phyloP scores from a whole-genome alignment of 2,329 filamentous ascomycete genomes.

The Penicillium sumatraense region DNA sequence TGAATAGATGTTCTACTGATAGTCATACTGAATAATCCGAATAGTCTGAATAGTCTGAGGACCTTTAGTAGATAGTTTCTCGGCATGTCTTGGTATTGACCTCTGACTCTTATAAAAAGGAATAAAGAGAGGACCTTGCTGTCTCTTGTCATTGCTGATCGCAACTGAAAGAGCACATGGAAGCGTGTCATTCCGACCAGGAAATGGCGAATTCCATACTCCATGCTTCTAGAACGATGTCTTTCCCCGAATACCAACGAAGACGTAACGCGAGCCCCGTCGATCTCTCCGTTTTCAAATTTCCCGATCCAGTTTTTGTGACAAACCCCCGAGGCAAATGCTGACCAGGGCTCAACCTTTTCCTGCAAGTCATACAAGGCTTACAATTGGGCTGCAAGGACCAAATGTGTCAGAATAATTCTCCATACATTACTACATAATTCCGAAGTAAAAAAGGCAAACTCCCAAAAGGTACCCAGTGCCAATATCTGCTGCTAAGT shows the following conservation, averaged over 20 bases:
- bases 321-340: background rate
- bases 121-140: conserved; percentile 1
- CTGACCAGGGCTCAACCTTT: background rate
- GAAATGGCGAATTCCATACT: background rate
- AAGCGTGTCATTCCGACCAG: background rate
- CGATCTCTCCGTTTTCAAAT: conserved; percentile 15
- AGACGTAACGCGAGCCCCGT: background rate
- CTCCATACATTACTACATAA: no score
- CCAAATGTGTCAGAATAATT: background rate
- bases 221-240: conserved; percentile 3
- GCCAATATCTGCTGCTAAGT: no score
- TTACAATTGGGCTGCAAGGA: background rate
- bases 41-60: background rate
- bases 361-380: background rate
- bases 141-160: background rate
- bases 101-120: no score
- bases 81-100: conserved; percentile 1
- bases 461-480: background rate
- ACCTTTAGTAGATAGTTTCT: conserved; percentile 8
- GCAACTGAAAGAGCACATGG: background rate
- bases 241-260: conserved; percentile 9
- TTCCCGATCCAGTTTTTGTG: background rate
- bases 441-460: no score
- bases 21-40: no score
- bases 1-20: no score